Base-by-base conservation (phyloP, 148 eudicot genomes). In the Gaultheria prostrata region DNA sequence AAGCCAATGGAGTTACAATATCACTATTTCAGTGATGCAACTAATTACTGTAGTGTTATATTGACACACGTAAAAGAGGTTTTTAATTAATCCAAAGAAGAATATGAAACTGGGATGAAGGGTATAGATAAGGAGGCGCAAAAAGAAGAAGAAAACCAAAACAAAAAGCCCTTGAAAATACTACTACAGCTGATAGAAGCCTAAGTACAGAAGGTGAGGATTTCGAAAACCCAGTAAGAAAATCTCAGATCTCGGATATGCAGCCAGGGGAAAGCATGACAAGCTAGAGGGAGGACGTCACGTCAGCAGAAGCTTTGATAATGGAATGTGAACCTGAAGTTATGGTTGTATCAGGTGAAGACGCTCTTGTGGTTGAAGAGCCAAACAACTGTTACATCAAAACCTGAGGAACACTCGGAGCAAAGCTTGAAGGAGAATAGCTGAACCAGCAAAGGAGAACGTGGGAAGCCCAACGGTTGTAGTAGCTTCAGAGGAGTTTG, bases 81-180 rank as follows among this genome's bases (percentile, higher is more conserved):
- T n/a, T n/a, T n/a, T n/a, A n/a, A n/a, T n/a, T n/a, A n/a, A 32
- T 61, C 72, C 61, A 30, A 18, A 30, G 80, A 78, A 78, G 80
- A 78, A 78, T 53, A 76, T 49, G 83, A 85, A 82, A 67, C 46
- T 75, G 83, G 73, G 63, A 45, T 59, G 28, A 80, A 80, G 76
- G 75, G 81, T 24, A 73, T 69, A 14, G 79, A 65, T 46, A 77
- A 61, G 20, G 81, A 81, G 17, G 59, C n/a, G 18, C 76, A 85
- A 77, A 35, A 50, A 9, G 73, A 51, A 46, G 65, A 59, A 76
- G 84, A 74, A 35, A 18, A 50, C 75, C 75, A 67, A 80, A 69
- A 13, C 32, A 56, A 20, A 0, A 21, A n/a, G n/a, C 53, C 75
- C 30, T 69, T 11, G 61, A 81, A 69, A 70, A 70, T 32, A 70